Evolutionary conservation across 2,329 filamentous ascomycete genomes (phyloP).

Genomic region (Diaporthe destruens): DNA sequence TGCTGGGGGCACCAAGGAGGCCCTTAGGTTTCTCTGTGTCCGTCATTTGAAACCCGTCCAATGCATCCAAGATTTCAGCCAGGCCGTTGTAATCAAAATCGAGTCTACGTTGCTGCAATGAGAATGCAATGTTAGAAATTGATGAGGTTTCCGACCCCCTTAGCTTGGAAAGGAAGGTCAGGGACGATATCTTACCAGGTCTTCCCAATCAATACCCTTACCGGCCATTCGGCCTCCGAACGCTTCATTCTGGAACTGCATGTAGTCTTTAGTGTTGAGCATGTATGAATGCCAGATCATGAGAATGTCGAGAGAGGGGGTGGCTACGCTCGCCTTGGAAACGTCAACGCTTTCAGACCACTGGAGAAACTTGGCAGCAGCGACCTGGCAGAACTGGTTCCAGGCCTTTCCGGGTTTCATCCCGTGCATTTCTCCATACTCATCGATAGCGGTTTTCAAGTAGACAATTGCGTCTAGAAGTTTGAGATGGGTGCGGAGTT

Average conservation of each 20-base stretch:
- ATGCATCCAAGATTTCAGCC: neutral
- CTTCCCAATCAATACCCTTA: constrained; percentile 19
- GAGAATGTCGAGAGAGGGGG: constrained; percentile 5
- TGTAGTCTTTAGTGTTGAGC: constrained; percentile 21
- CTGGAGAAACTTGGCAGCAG: constrained; percentile 8
- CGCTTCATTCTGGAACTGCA: neutral
- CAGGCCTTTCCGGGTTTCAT: neutral
- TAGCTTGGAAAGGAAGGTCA: neutral
- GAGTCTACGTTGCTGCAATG: neutral
- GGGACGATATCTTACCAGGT: neutral
- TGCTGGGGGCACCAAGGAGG: no score
- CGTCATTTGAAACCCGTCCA: no score
- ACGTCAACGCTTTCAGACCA: constrained; percentile 21
- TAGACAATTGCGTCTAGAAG: constrained; percentile 1
- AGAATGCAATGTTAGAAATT: neutral
- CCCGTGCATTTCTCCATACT: neutral
- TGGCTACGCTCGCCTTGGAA: neutral
- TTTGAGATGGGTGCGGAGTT: constrained; percentile 8
- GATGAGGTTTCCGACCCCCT: no score
- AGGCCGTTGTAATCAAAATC: neutral
- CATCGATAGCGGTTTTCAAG: neutral
- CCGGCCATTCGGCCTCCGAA: constrained; percentile 1
- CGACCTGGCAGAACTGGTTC: neutral
- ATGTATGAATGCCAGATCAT: constrained; percentile 33
- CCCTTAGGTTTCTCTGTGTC: no score